Conservation (phyloP, 805 yeast genomes). For the Huiozyma naganishii region DNA sequence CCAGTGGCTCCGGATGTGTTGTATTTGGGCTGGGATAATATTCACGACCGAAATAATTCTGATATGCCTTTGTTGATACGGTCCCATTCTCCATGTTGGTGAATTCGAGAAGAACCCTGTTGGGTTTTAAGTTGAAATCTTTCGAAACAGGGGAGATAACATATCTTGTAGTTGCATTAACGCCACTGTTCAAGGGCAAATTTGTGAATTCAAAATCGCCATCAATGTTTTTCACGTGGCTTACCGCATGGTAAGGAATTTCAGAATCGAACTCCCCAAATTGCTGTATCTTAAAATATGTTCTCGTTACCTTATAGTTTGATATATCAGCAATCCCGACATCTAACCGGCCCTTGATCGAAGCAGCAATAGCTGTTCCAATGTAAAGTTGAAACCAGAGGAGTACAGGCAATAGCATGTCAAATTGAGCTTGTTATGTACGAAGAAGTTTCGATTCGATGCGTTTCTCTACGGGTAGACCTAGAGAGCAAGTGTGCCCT, state of each 20-base stretch:
- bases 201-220: slow-evolving; percentile 22
- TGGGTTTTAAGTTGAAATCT: slow-evolving; percentile 27
- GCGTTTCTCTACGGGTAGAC: no score
- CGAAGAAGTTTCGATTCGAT: no score
- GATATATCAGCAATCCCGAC: slow-evolving; percentile 11
- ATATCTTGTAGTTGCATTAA: slow-evolving; percentile 20
- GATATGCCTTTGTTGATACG: slow-evolving; percentile 14
- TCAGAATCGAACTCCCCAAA: slow-evolving; percentile 13
- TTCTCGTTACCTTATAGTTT: slow-evolving; percentile 13
- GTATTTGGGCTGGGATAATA: slow-evolving; percentile 26
- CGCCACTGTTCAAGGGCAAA: slow-evolving; percentile 19
- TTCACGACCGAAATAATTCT: slow-evolving; percentile 26
- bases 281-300: slow-evolving; percentile 19
- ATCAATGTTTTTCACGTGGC: slow-evolving; percentile 8
- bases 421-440: not conserved
- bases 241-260: slow-evolving; percentile 7
- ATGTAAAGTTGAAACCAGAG: not conserved
- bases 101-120: slow-evolving; percentile 22
- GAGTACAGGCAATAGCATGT: not conserved
- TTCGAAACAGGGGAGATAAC: slow-evolving; percentile 20
- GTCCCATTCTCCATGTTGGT: slow-evolving; percentile 13
- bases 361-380: slow-evolving; percentile 8
- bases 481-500: no score
- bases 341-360: slow-evolving; percentile 22
- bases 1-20: slow-evolving; percentile 22